Evolutionary conservation across 345 rosid genomes (phyloP).

Genomic region (Zanthoxylum bungeanum): DNA sequence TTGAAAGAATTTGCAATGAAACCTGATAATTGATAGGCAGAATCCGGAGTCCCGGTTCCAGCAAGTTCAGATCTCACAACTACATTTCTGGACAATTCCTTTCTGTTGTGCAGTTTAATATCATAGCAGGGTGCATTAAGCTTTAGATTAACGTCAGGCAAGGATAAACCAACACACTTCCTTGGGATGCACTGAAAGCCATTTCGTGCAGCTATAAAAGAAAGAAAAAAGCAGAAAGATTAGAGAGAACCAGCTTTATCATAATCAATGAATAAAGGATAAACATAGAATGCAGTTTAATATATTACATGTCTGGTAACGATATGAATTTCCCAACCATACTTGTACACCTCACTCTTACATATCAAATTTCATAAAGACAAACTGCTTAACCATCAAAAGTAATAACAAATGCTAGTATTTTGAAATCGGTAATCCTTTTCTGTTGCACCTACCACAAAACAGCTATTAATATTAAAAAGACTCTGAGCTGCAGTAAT

Average conservation of each 20-base stretch:
- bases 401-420: neutral
- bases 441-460: neutral
- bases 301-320: neutral
- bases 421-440: neutral
- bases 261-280: neutral
- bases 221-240: conserved; percentile 8
- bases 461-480: neutral
- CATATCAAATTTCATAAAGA: neutral
- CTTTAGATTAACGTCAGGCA: conserved; percentile 24
- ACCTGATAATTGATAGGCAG: conserved; percentile 59
- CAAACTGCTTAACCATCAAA: neutral
- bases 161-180: conserved; percentile 23
- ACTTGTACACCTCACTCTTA: neutral
- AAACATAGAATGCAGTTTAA: neutral
- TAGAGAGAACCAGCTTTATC: conserved; percentile 4
- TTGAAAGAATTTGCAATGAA: conserved; percentile 11
- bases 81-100: conserved; percentile 26
- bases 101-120: conserved; percentile 25
- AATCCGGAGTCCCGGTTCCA: conserved; percentile 49
- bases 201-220: conserved; percentile 35
- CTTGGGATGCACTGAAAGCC: conserved; percentile 23
- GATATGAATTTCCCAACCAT: neutral
- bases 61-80: conserved; percentile 62
- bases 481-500: neutral
- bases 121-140: conserved; percentile 23